Conservation (phyloP, 495 filamentous ascomycete genomes). For the Aspergillus affinis region DNA sequence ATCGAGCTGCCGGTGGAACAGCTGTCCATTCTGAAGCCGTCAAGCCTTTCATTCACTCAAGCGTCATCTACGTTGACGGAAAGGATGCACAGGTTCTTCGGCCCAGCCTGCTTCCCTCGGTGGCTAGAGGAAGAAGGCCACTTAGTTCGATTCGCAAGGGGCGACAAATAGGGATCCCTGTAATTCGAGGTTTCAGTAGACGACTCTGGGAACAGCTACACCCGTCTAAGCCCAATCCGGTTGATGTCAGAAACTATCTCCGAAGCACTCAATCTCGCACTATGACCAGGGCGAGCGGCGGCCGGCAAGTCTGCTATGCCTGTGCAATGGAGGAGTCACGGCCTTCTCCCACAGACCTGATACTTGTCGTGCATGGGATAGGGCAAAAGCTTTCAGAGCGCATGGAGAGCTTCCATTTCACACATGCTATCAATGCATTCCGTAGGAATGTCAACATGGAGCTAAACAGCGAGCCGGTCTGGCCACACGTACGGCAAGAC, state of each 20-base stretch:
- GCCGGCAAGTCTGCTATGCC: slow-evolving; percentile 45
- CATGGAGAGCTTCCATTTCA: slow-evolving; percentile 95
- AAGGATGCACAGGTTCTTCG: slow-evolving; percentile 76
- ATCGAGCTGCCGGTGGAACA: slow-evolving; percentile 44
- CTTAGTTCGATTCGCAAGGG: slow-evolving; percentile 84
- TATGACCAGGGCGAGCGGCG: slow-evolving; percentile 25
- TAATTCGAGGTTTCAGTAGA: slow-evolving; percentile 83
- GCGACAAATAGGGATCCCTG: slow-evolving; percentile 75
- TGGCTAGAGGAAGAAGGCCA: slow-evolving; percentile 73
- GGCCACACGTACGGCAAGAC: slow-evolving; percentile 66
- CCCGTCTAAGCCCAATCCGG: slow-evolving; percentile 52
- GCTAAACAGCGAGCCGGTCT: slow-evolving; percentile 69
- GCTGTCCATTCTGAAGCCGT: slow-evolving; percentile 29
- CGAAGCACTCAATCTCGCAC: slow-evolving; percentile 37
- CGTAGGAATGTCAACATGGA: slow-evolving; percentile 86
- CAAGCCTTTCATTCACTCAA: slow-evolving; percentile 62
- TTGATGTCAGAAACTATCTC: slow-evolving; percentile 49
- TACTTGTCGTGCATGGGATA: slow-evolving; percentile 92
- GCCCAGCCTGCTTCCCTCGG: slow-evolving; percentile 75
- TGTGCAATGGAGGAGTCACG: slow-evolving; percentile 60
- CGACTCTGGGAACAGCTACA: slow-evolving; percentile 75
- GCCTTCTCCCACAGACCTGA: slow-evolving; percentile 77
- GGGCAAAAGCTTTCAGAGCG: slow-evolving; percentile 96
- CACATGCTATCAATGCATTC: slow-evolving; percentile 88
- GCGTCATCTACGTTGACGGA: slow-evolving; percentile 79